Evolutionary conservation across 2,329 filamentous ascomycete genomes (phyloP).

Genomic region (Emmonsia crescens): DNA sequence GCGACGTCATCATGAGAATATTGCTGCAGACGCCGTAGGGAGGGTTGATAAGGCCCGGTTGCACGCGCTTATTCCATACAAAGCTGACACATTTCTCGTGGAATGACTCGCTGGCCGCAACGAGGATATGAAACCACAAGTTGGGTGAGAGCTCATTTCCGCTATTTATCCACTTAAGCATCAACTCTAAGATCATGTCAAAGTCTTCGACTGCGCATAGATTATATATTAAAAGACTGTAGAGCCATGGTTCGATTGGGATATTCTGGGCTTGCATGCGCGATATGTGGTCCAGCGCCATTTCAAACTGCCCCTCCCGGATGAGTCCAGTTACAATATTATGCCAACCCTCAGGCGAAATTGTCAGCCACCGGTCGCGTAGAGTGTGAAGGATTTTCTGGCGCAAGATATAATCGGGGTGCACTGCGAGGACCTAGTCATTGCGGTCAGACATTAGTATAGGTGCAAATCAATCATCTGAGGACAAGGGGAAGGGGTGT

Average conservation of each 20-base stretch:
- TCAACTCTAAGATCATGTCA: constrained; percentile 62
- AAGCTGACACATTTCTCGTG: constrained; percentile 55
- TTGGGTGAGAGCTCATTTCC: constrained; percentile 39
- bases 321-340: constrained; percentile 63
- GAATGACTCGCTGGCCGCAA: constrained; percentile 54
- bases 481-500: background rate
- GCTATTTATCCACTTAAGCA: constrained; percentile 47
- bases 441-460: background rate
- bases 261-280: constrained; percentile 50
- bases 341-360: constrained; percentile 52
- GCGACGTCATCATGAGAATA: constrained; percentile 61
- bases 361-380: constrained; percentile 56
- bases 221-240: constrained; percentile 64
- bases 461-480: background rate
- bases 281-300: constrained; percentile 61
- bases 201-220: constrained; percentile 62
- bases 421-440: constrained; percentile 57
- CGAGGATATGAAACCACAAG: constrained; percentile 64
- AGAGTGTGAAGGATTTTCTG: constrained; percentile 55
- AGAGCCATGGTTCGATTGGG: constrained; percentile 58
- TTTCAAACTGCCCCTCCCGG: constrained; percentile 70
- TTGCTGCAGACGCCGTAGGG: constrained; percentile 55
- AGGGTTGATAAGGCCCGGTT: constrained; percentile 48
- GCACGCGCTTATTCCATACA: constrained; percentile 60
- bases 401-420: constrained; percentile 73